Percentiles rank a stretch among this genome's conserved stretches.
Conservation (phyloP, 352 stramenopile species). For the Phytophthora constricta region DNA sequence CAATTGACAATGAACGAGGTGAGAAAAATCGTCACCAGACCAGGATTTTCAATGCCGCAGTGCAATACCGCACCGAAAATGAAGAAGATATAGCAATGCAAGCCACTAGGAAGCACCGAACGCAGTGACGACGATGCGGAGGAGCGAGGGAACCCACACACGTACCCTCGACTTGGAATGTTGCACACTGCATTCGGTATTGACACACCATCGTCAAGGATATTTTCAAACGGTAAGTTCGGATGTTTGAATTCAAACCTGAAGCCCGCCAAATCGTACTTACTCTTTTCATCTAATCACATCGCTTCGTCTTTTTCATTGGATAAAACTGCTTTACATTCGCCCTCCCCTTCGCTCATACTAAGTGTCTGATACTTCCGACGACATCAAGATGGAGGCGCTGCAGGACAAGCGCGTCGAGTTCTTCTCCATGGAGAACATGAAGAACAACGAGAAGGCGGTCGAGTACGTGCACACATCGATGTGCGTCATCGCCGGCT, state of each 20-base stretch:
- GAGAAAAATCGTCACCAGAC: neutral
- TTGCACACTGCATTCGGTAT: slow-evolving; percentile 29
- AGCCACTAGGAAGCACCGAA: too few relatives aligned
- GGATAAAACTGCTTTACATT: too few relatives aligned
- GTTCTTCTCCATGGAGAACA: slow-evolving; percentile 91
- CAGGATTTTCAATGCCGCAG: neutral
- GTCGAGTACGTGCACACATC: slow-evolving; percentile 83
- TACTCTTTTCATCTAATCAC: neutral
- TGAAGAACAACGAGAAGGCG: slow-evolving; percentile 81
- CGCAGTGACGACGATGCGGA: too few relatives aligned
- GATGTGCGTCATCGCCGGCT: slow-evolving; percentile 86
- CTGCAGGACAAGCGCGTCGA: slow-evolving; percentile 78
- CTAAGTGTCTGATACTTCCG: too few relatives aligned
- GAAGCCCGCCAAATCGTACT: neutral
- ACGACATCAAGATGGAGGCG: slow-evolving; percentile 54
- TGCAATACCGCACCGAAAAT: slow-evolving; percentile 5
- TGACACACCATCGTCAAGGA: slow-evolving; percentile 8
- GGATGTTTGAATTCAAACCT: slow-evolving; percentile 42
- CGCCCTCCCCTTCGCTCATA: too few relatives aligned
- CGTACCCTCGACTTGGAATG: slow-evolving; percentile 25
- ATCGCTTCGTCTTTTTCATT: neutral
- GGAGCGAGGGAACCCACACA: neutral
- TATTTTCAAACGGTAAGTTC: slow-evolving; percentile 29
- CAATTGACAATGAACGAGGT: slow-evolving; percentile 10
- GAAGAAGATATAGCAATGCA: neutral